Base-by-base conservation (phyloP, 2,329 filamentous ascomycete genomes). In the Hypoxylon sp. region DNA sequence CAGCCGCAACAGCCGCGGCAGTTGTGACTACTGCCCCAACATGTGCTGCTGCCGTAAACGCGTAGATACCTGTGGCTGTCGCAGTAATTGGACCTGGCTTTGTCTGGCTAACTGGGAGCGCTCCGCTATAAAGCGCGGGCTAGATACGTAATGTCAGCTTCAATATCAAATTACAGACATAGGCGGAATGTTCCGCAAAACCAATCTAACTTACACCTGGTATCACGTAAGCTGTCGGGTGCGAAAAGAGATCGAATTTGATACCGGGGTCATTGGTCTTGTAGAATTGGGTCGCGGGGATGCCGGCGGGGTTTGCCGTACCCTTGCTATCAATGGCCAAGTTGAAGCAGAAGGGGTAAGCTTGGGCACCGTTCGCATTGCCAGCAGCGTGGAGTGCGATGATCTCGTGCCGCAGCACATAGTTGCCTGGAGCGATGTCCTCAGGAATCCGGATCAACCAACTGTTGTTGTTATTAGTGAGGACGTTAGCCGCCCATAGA, bases 381-480 rank as follows among this genome's bases (percentile, higher is more conserved):
- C 72, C 78, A 14, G 84, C 83, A 34, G 78, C 80, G 76, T 87
- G 85, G 4, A 87, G 81, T 19, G 82, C 84, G 60, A 87, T 86
- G 66, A 86, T 85, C 73, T 87, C 85, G 71, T 87, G 84, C 6
- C 85, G 83, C 38, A 87, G 79, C 51, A 87, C 84, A 65, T 87
- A 87, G 77, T 86, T 85, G 1, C 85, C 85, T 5, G 83, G 73
- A 0, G 79, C 81, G 34, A 87, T 80, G 67, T 77, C 78, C 58
- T 77, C 74, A 34, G 85, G 85, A 58, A 87, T 83, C 6, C 80
- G 83, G 23, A 86, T 80, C 45, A 81, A 80, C 82, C 83, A 86
- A 62, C 79, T 83, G 77, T 84, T 83, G 75, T 84, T 86, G 73
- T 85, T 84, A 50, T 79, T 75, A 68, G 84, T 82, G 66, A 74